phyloP scores from a whole-genome alignment of 2,329 filamentous ascomycete genomes.

The Stromatinia cepivora region DNA sequence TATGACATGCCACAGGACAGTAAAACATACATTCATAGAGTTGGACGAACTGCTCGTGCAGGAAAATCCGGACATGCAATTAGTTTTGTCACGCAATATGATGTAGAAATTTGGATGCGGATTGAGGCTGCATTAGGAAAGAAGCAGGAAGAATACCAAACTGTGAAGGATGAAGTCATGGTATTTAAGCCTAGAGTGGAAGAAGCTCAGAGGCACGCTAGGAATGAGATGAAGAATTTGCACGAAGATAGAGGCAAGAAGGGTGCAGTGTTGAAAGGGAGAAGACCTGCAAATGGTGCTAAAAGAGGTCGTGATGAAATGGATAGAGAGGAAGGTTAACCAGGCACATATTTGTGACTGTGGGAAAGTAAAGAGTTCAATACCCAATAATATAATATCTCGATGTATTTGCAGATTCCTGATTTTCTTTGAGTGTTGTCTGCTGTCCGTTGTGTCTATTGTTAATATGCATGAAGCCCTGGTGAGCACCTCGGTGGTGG shows the following conservation, averaged over 20 bases:
- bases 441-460: not conserved
- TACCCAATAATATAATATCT: constrained; percentile 16
- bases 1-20: constrained; percentile 80
- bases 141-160: constrained; percentile 68
- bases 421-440: not conserved
- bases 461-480: not conserved
- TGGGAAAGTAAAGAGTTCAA: not conserved
- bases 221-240: constrained; percentile 77
- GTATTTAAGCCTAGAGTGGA: constrained; percentile 74
- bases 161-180: constrained; percentile 82
- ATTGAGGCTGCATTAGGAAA: constrained; percentile 83
- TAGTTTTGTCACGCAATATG: constrained; percentile 82
- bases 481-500: not conserved
- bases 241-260: constrained; percentile 63
- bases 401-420: not conserved
- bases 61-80: constrained; percentile 82
- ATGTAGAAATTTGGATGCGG: constrained; percentile 74
- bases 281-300: constrained; percentile 48
- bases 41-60: constrained; percentile 83
- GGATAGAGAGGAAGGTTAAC: constrained; percentile 42
- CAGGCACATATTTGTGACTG: not conserved
- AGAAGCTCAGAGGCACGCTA: constrained; percentile 79
- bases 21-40: constrained; percentile 89
- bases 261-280: constrained; percentile 50
- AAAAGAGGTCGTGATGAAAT: constrained; percentile 53